Base-by-base conservation (phyloP, 1,284 basidiomycete species). In the Polyporus tsugae region DNA sequence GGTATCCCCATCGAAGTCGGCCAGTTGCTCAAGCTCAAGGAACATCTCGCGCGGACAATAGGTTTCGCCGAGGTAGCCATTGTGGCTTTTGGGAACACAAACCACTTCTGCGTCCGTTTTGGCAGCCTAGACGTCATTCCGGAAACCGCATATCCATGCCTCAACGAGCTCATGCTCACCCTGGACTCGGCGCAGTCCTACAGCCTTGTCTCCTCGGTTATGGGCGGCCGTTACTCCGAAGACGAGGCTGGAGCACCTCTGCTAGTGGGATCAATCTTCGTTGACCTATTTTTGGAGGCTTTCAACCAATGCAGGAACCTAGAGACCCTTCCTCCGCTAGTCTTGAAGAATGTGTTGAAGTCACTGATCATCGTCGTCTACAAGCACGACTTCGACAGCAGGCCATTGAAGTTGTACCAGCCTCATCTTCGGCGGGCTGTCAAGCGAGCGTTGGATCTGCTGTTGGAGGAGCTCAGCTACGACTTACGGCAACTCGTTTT, bases 331-430 rank as follows among this genome's bases (percentile, higher is more conserved):
- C 88, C 90, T 0, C 81, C 85, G 52, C 74, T 87, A 60, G 85
- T 84, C 2, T 74, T 86, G 70, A 91, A 91, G 76, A 84, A 82
- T 64, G 74, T 91, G 58, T 78, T 92, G 60, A 90, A 92, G 77
- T 81, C 84, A 0, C 72, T 91, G n/a, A 83, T 89, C 67, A 86
- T 91, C 42, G 81, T 88, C 69, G 83, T 91, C 35, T 88, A 89
- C 79, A 92, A 92, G 78, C 89, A 91, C 70, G 88, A 92, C 74
- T 86, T 92, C 65, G 87, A 88, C 59, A 85, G 83, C 65, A 79
- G 75, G 38, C 77, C 83, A 22, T 80, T 92, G 63, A 82, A 79
- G 65, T 85, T 87, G 73, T 80, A 90, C 38, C 88, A 89, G 63
- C 81, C 80, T 33, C 70, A 80, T 29, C 79, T 92, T 5, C 84